Base-by-base conservation (phyloP, 2,329 filamentous ascomycete species). In the Paraconiothyrium sp. region DNA sequence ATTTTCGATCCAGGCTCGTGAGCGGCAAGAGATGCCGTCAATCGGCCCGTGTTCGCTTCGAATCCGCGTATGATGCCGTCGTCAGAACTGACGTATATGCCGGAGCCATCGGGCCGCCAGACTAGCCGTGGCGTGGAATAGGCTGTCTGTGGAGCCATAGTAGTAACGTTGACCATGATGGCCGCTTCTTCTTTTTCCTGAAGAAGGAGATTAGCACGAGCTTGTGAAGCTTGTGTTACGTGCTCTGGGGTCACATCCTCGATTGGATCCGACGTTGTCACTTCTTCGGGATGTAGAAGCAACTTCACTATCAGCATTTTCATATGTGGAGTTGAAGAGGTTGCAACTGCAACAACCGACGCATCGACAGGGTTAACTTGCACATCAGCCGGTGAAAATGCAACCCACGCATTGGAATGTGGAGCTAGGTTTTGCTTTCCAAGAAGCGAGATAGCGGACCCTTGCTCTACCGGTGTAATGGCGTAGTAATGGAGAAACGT, bases 21-120 rank as follows among this genome's bases (percentile, higher is more conserved):
- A 2, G 82, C 85, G 54, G 79, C 81, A 58, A 90, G 72, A 37
- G 76, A 80, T 24, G 78, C 76, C 30, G 85, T 74, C 2, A 89
- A 76, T 72, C 87, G 89, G 7, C 88, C 88, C 1, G 82, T 88
- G 58, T 76, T 83, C 3, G 82, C 79, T 71, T 90, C 88, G 7
- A 90, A 78, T 0, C 88, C 88, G 51, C 88, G 79, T 32, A 90
- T 80, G 8, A 85, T 79, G 0, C 88, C 88, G 71, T 90, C 88
- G 67, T 90, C 88, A 3, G 86, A 86, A 76, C 88, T 90, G 13
- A 90, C 86, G 82, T 86, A 90, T 0, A 90, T 77, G 0, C 88
- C 88, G 46, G 81, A 84, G 0, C 86, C 87, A 71, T 88, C 83
- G 1, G 87, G 86, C 30, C 88, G 77, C 88, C 88, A 90, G 6